Evolutionary conservation across 2,329 filamentous ascomycete genomes (phyloP), one percentile per base, ranked within the genome.

Genomic region (Phymatotrichopsis omnivora): DNA sequence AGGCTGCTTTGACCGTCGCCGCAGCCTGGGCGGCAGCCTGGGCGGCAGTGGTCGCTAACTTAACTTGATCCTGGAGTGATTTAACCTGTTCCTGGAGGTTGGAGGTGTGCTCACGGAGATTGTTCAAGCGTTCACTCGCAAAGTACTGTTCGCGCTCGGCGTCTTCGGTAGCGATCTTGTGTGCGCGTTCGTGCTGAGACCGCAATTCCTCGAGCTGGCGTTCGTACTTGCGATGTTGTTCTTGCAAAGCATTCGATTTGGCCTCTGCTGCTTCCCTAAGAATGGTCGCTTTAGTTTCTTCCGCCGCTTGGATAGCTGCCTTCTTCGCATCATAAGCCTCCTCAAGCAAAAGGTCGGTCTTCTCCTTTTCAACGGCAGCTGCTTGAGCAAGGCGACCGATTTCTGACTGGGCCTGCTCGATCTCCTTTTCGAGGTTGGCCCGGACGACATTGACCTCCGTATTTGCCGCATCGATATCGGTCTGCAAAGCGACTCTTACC

Each of bases 11-110:
- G 51, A 64, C 60, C 22, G 67, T 65, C 24, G 66, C 72, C 40
- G 70, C 71, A 25, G 84, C 85, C 63, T 81, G 75, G 12, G 76
- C 85, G 12, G 87, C 89, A 28, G 86, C 85, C 49, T 78, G 77
- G 7, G 86, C 87, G 24, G 87, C 87, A 60, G 86, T 78, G 62
- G 87, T 87, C 19, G 89, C 81, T 56, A 96, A 82, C 57, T 93
- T 81, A 12, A 98, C 74, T 63, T 86, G 89, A 63, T 95, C 87
- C 62, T 95, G 85, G 1, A 96, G 71, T 57, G 93, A 82, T 4
- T 74, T 66, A 20, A 95, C 75, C 57, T 84, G 85, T 58, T 95
- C 87, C 61, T 93, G 81, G 17, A 93, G 75, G 61, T 93, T 82
- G 57, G 86, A 78, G 3, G 81, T 76, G 70, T 89, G 93, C 45